These are phyloP conservation scores for Ascochyta lentis DNA, from an alignment of 2,329 filamentous ascomycete genomes.

Conservation along the genomic window DNA sequence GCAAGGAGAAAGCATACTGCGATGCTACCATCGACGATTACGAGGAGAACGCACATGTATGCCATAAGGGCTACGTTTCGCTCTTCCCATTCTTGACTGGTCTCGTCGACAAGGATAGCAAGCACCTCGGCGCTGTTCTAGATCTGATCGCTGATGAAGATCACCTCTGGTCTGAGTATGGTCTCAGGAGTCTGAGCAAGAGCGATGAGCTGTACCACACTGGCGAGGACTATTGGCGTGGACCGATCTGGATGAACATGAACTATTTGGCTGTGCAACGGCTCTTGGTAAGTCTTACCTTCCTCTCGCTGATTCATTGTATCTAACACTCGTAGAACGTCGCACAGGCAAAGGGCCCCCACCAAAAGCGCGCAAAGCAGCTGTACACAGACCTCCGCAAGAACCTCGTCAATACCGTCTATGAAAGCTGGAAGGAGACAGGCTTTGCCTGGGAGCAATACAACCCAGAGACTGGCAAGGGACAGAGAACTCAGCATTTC, in stretches of 20 bases:
- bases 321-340: constrained; percentile 59
- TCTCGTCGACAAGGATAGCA: constrained; percentile 74
- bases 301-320: neutral
- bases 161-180: constrained; percentile 87
- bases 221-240: constrained; percentile 96
- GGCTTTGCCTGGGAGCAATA: constrained; percentile 99
- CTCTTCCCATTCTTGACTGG: constrained; percentile 92
- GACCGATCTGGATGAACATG: constrained; percentile 95
- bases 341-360: constrained; percentile 69
- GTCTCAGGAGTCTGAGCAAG: constrained; percentile 88
- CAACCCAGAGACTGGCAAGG: constrained; percentile 86
- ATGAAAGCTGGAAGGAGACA: constrained; percentile 84
- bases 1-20: constrained; percentile 82
- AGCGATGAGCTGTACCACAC: constrained; percentile 84
- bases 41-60: constrained; percentile 87
- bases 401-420: constrained; percentile 90
- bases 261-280: constrained; percentile 88
- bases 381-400: constrained; percentile 79
- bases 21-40: constrained; percentile 95
- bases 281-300: constrained; percentile 62
- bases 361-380: constrained; percentile 70
- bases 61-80: constrained; percentile 95
- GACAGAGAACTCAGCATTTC: constrained; percentile 97
- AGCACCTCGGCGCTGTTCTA: constrained; percentile 75
- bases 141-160: constrained; percentile 80